Evolutionary conservation across 2,329 filamentous ascomycete species (phyloP), one percentile per base, ranked within the genome.

Genomic region (Pseudonectria buxi): DNA sequence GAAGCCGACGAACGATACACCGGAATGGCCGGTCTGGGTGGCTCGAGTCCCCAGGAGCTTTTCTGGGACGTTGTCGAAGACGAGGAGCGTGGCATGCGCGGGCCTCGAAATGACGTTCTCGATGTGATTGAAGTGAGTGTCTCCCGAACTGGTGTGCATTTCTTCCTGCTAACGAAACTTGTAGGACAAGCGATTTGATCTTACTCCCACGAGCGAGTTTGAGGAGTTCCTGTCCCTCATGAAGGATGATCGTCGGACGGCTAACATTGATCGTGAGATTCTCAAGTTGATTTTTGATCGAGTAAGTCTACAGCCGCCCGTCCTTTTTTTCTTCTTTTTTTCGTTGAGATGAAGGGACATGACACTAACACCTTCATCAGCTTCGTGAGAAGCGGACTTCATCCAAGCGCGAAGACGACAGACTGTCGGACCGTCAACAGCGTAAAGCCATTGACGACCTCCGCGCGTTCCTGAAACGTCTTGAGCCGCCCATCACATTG

Each of bases 51-150:
- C 11, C 73, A 95, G 46, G 88, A 96, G 53, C 70, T 98, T 6
- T 96, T 98, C 67, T 95, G 90, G 87, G 92, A 98, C 58, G 70
- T 89, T 31, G 74, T 96, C 16, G 92, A 96, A 58, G 88, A 95
- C 58, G 88, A 96, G 59, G 90, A 98, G 55, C 79, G 85, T 39
- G 80, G 82, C n/a, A 69, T 95, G 31, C 82, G 89, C 42, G 81
- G 78, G 32, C 81, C 83, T 32, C 75, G 86, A 42, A 94, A 92
- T 56, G 80, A 88, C 55, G 84, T 94, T 26, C 68, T 92, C 46
- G 88, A 95, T 63, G 86, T 92, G 48, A 72, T 95, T 49, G 86
- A 94, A 71, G 86, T 92, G 62, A 69, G 81, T 67, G 11, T 10
- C 13, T 28, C 26, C 12, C n/a, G 4, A 14, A 27, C 29, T 12